Base-by-base conservation (phyloP, 306 rosid species). In the Trifolium fragiferum region DNA sequence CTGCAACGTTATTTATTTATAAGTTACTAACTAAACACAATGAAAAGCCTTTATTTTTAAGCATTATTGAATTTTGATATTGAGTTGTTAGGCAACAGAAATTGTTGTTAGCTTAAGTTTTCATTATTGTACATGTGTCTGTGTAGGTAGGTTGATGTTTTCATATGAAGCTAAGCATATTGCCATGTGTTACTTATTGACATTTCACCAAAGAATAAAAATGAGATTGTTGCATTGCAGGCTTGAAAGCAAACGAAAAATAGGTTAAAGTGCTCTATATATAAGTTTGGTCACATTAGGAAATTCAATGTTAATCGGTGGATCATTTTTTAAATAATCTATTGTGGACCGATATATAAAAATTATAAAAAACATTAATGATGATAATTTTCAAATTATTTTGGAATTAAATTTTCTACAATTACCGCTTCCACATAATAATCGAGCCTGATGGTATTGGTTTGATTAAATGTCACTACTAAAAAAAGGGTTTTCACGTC, bases 161-260 rank as follows among this genome's bases (percentile, higher is more conserved):
- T 51, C 53, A 58, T 71, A 41, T 71, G 78, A 77, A 77, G 80
- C 60, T 8, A 77, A 77, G 80, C 53, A 20, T 74, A 20, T 74
- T 77, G 59, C 37, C 67, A 32, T 58, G 32, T 72, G 50, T 15
- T 65, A n/a, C n/a, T n/a, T n/a, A 68, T 43, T 63, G 83, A 82
- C 83, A 57, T 37, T 21, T 78, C 70, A 82, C 66, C 86, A 59
- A 68, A 54, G 76, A 69, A 44, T 32, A 47, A 41, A 7, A 65
- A 8, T 6, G n/a, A 32, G 37, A 35, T 50, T 51, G 63, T 60
- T 60, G 20, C 10, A 60, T 15, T 30, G 66, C 47, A 69, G 74
- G 62, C 74, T 49, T 40, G 51, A 27, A 27, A 23, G 20, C 40
- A 67, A n/a, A 30, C 25, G 5, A 13, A 25, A 30, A 25, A 58